Evolutionary conservation across 169 alveolate genomes (phyloP), one percentile per base, ranked within the genome.

Genomic region (Theileria equi): DNA sequence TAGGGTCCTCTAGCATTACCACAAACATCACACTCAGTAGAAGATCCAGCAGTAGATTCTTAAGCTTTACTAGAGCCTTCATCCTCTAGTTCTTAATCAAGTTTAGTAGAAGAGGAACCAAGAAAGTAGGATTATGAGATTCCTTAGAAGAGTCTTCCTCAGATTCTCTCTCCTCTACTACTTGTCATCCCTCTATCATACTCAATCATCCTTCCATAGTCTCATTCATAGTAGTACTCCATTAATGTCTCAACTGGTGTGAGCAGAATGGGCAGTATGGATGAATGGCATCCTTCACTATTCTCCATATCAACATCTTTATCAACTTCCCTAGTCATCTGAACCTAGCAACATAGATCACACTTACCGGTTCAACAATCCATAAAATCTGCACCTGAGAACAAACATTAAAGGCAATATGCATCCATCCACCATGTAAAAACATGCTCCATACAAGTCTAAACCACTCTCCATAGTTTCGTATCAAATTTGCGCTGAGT

Each of bases 361-460:
- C 13, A 71, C 83, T 1, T 48, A 83, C 90, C 28, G 96, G 96
- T 62, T 92, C 96, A n/a, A 90, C 81, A 76, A 92, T 92, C 89
- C 90, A 89, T 54, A 91, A 82, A 3, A 82, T 59, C 44, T 89
- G 94, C 11, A 86, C 66, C 67, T 91, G 95, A 36, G 94, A 89
- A 50, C 81, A 50, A 11, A 92, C 84, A 62, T 92, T 92, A 53
- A 89, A 63, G 13, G 78, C 58, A 25, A 92, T 59, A 58, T 92
- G 96, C 50, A 82, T 62, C 74, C 88, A 81, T n/a, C 95, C 92
- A 19, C 93, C 86, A 70, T 92, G 96, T 74, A 92, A 48, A 70
- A 77, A 87, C 80, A 82, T 78, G 34, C 93, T 74, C 95, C 95
- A 91, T 60, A 92, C 76, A 52, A 92, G 25, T 21, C 61, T 50